Evolutionary conservation across 257 asterid species (phyloP), one percentile per base, ranked within the genome.

Genomic region (Eustoma russellianum): DNA sequence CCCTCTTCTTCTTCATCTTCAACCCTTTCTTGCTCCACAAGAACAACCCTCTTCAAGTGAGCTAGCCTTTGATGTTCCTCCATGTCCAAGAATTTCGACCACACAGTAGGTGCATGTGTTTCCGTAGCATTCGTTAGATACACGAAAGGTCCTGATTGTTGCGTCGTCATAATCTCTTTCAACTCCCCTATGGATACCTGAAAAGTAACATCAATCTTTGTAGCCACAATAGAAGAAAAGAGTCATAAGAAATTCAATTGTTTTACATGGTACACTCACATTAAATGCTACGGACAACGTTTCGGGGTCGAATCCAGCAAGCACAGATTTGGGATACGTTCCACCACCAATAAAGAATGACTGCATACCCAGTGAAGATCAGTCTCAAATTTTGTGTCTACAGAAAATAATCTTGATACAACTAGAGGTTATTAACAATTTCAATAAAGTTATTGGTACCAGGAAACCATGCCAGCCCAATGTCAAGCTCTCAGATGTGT

Each of bases 311-410:
- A 91, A 91, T 15, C 98, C 98, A 4, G 93, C 66, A 13, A 91
- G 93, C 11, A 91, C 51, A 0, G 97, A 87, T 7, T 77, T 51
- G 0, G 97, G 97, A 74, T 91, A 63, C 3, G 28, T 48, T 54
- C 98, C 98, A 18, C 98, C 98, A 17, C 77, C 94, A 48, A 91
- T 45, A 70, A 62, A 87, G 93, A 82, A 91, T 57, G 95, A 68
- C 98, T 91, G 78, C 63, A 48, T 5, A 5, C 5, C 0, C 41
- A 49, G 5, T 16, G 9, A 13, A 50, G 15, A 41, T 13, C 2
- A 4, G 43, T 5, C 5, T 38, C 43, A 38, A 38, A 3, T 3
- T 38, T 11, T 11, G 12, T 38, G 45, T 17, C 2, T 2, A 19
- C n/a, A 55, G 41, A 13, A 16, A 13, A 2, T 41, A 14, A 55